Conservation (phyloP, 192 early-diverging fungal genomes). For the Umbelopsis isabellina region DNA sequence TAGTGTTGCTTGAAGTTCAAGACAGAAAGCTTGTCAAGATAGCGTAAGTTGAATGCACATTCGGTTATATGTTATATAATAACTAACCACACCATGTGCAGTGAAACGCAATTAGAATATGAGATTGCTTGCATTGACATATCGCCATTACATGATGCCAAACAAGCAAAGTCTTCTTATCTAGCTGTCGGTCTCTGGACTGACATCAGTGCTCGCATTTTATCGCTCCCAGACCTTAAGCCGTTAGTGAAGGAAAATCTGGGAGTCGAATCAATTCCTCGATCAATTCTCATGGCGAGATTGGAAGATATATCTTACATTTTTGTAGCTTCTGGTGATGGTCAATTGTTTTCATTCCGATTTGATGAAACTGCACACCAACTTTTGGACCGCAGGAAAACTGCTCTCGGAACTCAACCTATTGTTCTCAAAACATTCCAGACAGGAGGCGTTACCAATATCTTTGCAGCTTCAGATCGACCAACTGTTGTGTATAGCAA, state of each 20-base stretch:
- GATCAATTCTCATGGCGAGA: slow-evolving; percentile 64
- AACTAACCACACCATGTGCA: not conserved
- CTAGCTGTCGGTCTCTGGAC: slow-evolving; percentile 80
- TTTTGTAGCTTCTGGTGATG: slow-evolving; percentile 82
- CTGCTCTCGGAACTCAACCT: slow-evolving; percentile 81
- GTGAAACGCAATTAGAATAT: slow-evolving; percentile 53
- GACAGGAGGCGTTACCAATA: slow-evolving; percentile 45
- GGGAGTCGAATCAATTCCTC: slow-evolving; percentile 60
- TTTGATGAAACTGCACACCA: slow-evolving; percentile 42
- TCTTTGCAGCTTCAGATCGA: slow-evolving; percentile 84
- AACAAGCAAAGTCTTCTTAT: slow-evolving; percentile 29
- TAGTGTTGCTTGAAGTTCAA: slow-evolving; percentile 44
- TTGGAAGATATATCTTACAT: slow-evolving; percentile 74
- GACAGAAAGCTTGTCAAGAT: slow-evolving; percentile 40
- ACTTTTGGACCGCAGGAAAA: slow-evolving; percentile 53
- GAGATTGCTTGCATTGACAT: slow-evolving; percentile 82
- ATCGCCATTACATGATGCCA: slow-evolving; percentile 32
- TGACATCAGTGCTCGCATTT: slow-evolving; percentile 55
- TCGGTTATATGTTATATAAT: not conserved
- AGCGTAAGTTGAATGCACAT: slow-evolving; percentile 39
- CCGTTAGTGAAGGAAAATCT: slow-evolving; percentile 48
- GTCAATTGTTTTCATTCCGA: slow-evolving; percentile 69
- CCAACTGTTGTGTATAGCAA: slow-evolving; percentile 78
- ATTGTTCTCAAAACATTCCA: slow-evolving; percentile 61
- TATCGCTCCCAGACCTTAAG: slow-evolving; percentile 59